Evolutionary conservation across 129 eudicot species (phyloP), one percentile per base, ranked within the genome.

Genomic region (Smallanthus sonchifolius): DNA sequence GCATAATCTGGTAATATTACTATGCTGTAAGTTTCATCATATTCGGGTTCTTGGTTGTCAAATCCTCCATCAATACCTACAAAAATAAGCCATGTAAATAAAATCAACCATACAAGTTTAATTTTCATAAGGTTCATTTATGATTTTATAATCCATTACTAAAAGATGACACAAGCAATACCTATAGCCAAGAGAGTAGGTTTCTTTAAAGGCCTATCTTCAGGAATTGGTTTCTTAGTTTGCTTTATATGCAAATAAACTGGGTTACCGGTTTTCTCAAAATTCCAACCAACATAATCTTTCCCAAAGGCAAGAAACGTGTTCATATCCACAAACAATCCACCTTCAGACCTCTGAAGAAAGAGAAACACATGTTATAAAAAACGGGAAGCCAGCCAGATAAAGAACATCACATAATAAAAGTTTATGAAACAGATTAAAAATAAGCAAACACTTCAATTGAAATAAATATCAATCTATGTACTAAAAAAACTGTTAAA

Each of bases 181-280:
- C 96, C 98, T 78, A 93, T 93, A 15, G 96, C 98, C 81, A 93
- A 78, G 38, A 87, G 87, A 30, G 96, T 92, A 8, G 98, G 98
- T 76, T 92, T 89, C 87, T 92, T 92, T 51, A 84, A 79, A 61
- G 96, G 98, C 75, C 96, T 82, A 67, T 92, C 96, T 79, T 92
- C 98, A 28, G 90, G 82, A 77, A 86, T 87, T 32, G 79, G 83
- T 84, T 89, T 92, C 77, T 79, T 78, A 32, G 90, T 92, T 78
- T 87, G 95, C 82, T 89, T 86, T 4, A 92, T 89, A 61, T 84
- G 96, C 77, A 92, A 66, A 74, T 92, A 92, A 69, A 92, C 96
- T 6, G 98, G 89, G 67, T 87, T 86, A 47, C 92, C 91, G 36
- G 88, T 85, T 83, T 92, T 92, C 84, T 86, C 92, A 68, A 84